These are phyloP conservation scores for Solanum chacoense DNA, from an alignment of 305 asterid genomes.

Conservation along the genomic window DNA sequence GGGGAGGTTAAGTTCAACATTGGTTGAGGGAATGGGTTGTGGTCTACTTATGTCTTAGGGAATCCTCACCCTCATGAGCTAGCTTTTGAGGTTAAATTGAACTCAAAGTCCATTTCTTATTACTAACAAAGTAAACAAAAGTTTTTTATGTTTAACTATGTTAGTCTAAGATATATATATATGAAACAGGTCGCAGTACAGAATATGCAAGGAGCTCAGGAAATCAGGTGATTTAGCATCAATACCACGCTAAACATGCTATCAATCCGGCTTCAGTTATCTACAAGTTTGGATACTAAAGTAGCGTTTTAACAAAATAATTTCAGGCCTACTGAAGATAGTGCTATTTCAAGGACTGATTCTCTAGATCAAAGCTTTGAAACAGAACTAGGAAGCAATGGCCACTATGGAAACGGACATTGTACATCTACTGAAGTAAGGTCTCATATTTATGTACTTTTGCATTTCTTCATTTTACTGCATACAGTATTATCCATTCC, in stretches of 20 bases:
- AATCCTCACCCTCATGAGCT: not conserved
- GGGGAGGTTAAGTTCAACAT: not conserved
- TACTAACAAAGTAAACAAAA: not conserved
- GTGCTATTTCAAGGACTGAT: conserved; percentile 29
- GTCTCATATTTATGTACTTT: conserved; percentile 11
- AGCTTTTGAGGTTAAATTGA: not conserved
- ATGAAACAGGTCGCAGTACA: conserved; percentile 68
- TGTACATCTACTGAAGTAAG: conserved; percentile 54
- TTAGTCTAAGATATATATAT: not conserved
- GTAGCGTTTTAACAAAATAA: not conserved
- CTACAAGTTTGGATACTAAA: not conserved
- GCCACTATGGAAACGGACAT: conserved; percentile 18
- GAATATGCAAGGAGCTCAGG: conserved; percentile 45
- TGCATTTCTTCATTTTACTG: not conserved
- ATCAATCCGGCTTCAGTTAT: not conserved
- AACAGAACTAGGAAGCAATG: conserved; percentile 20
- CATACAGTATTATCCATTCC: not conserved
- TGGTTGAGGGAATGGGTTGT: not conserved
- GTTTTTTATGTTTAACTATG: not conserved
- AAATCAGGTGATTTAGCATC: conserved; percentile 41
- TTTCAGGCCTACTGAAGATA: conserved; percentile 46
- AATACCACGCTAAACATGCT: not conserved
- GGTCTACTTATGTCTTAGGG: not conserved
- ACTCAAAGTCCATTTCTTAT: not conserved
- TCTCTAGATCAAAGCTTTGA: conserved; percentile 29